Base-by-base conservation (phyloP, 306 rosid species). In the Quillaja saponaria region DNA sequence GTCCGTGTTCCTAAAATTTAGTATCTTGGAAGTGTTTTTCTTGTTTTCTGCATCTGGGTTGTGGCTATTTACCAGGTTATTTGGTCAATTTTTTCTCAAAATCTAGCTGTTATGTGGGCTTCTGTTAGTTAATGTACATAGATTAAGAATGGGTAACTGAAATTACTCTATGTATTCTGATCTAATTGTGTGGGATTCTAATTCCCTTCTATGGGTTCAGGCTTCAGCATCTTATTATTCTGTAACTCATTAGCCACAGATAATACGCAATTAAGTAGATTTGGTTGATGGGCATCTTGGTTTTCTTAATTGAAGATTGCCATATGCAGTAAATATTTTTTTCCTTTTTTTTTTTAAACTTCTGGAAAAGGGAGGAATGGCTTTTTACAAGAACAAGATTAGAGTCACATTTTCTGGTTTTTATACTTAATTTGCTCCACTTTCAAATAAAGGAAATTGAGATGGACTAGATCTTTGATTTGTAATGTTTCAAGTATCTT, bases 21-120 rank as follows among this genome's bases (percentile, higher is more conserved):
- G 34, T 34, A 34, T 69, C 53, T 64, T 21, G 28, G 6, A 15
- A 7, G 28, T 73, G 6, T 54, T 49, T 50, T 69, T 18, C 19
- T 28, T 15, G 66, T 59, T 62, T 62, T 41, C 68, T 20, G 16
- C 39, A 38, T 9, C 25, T 80, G 71, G 66, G 67, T 54, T 19
- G 41, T 69, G 38, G 34, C 39, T 17, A n/a, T 3, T 34, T 55
- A 9, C 31, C 19, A 3, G 13, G 17, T 25, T 19, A 37, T 48
- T 34, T 33, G 31, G 31, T 17, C 40, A 13, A 8, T 25, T 25
- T 16, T 4, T 8, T 55, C 0, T 2, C 10, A 42, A 37, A 50
- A 8, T 67, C 49, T 20, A 7, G 16, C 34, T 37, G 14, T 21
- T 39, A 9, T 0, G n/a, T 17, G 34, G 31, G n/a, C n/a, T n/a